Evolutionary conservation across 768 basidiomycete species (phyloP).

Genomic region (Mycena chlorophos): DNA sequence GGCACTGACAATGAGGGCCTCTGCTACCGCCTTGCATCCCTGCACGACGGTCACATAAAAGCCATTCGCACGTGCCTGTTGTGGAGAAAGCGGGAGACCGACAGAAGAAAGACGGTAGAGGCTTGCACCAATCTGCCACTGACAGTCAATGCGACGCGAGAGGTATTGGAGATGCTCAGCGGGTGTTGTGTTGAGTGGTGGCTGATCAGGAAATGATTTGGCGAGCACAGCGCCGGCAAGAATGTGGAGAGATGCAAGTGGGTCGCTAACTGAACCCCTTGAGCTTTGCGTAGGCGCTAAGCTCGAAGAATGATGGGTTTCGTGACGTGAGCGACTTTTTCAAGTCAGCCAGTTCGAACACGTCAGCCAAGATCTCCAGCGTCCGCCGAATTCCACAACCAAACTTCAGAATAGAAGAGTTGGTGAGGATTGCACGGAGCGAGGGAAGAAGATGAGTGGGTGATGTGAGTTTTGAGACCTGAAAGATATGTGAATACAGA

Average conservation of each 20-base stretch:
- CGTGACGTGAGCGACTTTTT: neutral
- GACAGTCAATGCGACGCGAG: slow-evolving; percentile 2
- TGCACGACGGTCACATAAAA: neutral
- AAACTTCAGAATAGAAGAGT: slow-evolving; percentile 1
- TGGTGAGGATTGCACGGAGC: slow-evolving; percentile 5
- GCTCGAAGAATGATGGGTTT: slow-evolving; percentile 1
- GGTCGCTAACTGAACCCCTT: slow-evolving; percentile 2
- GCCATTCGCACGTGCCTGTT: neutral
- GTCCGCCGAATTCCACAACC: neutral
- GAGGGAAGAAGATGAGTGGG: slow-evolving; percentile 9
- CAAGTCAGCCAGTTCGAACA: neutral
- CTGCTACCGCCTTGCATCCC: slow-evolving; percentile 3
- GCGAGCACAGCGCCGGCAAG: slow-evolving; percentile 1
- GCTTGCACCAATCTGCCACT: slow-evolving; percentile 3
- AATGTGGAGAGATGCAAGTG: neutral
- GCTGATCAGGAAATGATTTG: neutral
- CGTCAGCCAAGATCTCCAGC: neutral
- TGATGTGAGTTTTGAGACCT: neutral
- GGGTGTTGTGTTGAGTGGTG: neutral
- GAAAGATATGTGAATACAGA: neutral
- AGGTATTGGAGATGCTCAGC: neutral
- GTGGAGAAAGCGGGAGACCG: neutral
- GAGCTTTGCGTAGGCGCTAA: slow-evolving; percentile 3
- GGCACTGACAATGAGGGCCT: neutral
- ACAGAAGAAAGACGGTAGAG: neutral